These are phyloP conservation scores for Sporothrix protearum DNA, from an alignment of 2,329 filamentous ascomycete genomes.

Conservation along the genomic window DNA sequence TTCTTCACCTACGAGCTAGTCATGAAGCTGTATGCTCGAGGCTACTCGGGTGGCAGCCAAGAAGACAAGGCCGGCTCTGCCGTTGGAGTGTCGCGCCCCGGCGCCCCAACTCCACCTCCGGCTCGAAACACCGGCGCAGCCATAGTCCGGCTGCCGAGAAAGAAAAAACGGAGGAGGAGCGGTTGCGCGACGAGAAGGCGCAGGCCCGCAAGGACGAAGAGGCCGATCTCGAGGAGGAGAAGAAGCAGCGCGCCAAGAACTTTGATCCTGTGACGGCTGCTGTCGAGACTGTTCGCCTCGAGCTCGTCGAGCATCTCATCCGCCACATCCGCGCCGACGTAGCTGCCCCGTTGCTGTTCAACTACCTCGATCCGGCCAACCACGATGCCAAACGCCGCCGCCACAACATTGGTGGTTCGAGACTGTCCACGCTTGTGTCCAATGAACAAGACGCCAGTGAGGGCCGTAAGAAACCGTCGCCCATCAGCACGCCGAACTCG, in stretches of 20 bases:
- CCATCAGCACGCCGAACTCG: constrained; percentile 63
- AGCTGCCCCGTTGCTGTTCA: constrained; percentile 73
- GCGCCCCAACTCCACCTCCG: constrained; percentile 27
- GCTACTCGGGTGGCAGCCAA: constrained; percentile 19
- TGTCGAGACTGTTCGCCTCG: constrained; percentile 69
- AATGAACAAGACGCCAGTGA: constrained; percentile 61
- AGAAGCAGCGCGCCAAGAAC: constrained; percentile 78
- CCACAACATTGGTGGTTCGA: constrained; percentile 70
- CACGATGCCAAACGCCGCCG: constrained; percentile 76
- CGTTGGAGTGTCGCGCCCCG: background rate
- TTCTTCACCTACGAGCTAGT: constrained; percentile 90
- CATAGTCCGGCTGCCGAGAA: constrained; percentile 27
- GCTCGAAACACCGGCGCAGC: constrained; percentile 29
- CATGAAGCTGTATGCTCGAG: constrained; percentile 69
- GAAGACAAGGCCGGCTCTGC: background rate
- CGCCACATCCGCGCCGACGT: constrained; percentile 85
- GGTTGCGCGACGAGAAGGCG: constrained; percentile 59
- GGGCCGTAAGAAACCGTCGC: constrained; percentile 42
- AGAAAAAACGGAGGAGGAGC: constrained; percentile 42
- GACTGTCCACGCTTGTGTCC: constrained; percentile 42
- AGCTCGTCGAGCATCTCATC: constrained; percentile 82
- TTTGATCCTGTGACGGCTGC: constrained; percentile 89
- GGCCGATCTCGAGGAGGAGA: constrained; percentile 83
- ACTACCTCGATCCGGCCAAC: constrained; percentile 77
- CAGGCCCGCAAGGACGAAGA: constrained; percentile 68